Conservation (phyloP, 768 basidiomycete species). For the Lactarius sp. region DNA sequence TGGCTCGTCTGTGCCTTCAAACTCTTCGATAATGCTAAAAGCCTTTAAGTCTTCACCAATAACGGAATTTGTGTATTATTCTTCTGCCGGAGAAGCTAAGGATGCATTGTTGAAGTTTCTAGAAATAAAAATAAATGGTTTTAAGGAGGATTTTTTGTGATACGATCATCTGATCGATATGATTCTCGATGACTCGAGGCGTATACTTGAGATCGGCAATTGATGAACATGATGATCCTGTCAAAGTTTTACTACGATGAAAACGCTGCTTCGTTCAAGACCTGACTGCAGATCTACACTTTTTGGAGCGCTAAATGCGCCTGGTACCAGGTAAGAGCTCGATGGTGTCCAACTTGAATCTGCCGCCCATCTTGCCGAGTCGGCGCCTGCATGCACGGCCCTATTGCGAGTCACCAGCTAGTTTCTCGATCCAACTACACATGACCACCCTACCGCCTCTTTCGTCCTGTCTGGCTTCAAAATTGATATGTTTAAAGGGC, state of each 20-base stretch:
- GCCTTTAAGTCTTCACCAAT: too few relatives aligned
- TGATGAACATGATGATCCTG: not conserved
- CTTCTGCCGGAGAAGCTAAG: too few relatives aligned
- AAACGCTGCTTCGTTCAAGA: not conserved
- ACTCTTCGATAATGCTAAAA: too few relatives aligned
- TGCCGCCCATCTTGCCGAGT: too few relatives aligned
- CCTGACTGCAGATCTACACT: too few relatives aligned
- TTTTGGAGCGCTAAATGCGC: not conserved
- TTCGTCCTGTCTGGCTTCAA: not conserved
- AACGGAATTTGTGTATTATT: too few relatives aligned
- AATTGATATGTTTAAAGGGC: not conserved
- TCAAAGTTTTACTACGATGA: not conserved
- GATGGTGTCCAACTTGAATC: not conserved
- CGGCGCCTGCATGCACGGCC: not conserved
- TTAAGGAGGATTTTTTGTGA: too few relatives aligned
- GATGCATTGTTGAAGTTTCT: too few relatives aligned
- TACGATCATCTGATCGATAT: not conserved
- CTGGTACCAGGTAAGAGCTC: not conserved
- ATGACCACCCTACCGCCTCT: not conserved
- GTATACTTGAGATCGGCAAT: not conserved
- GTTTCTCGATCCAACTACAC: not conserved
- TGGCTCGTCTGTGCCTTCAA: too few relatives aligned
- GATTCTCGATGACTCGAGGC: too few relatives aligned
- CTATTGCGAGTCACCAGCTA: not conserved
- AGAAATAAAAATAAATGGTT: too few relatives aligned